Conservation (phyloP, 2,329 filamentous ascomycete species). For the Diaporthe amygdali region DNA sequence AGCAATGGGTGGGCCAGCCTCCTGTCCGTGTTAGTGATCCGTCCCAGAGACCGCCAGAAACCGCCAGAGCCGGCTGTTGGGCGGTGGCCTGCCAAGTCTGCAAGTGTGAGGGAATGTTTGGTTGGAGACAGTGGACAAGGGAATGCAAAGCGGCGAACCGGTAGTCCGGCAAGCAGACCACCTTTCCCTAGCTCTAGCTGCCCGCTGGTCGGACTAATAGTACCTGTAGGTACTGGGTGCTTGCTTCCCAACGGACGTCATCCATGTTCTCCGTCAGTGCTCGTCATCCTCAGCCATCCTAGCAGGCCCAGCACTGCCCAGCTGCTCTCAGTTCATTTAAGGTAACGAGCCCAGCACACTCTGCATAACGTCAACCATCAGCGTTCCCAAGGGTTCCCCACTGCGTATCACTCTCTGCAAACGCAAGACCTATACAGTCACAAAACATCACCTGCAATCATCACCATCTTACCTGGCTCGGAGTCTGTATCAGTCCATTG, state of each 20-base stretch:
- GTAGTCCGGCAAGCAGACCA: constrained; percentile 8
- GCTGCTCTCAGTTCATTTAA: not conserved
- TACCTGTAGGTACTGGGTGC: too few relatives aligned
- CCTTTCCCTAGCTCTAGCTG: too few relatives aligned
- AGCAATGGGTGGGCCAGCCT: not conserved
- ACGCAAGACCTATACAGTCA: not conserved
- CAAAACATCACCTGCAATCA: not conserved
- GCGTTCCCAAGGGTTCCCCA: not conserved
- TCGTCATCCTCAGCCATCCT: not conserved
- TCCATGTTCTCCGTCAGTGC: constrained; percentile 8
- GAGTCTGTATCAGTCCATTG: not conserved
- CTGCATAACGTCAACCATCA: not conserved
- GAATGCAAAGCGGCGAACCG: not conserved
- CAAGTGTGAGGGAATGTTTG: not conserved
- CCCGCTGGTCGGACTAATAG: too few relatives aligned
- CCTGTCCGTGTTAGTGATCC: not conserved
- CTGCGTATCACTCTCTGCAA: not conserved
- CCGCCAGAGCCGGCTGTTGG: not conserved
- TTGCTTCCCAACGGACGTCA: not conserved
- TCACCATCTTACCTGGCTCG: not conserved
- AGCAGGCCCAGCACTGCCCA: not conserved
- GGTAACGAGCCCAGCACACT: not conserved
- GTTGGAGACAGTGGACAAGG: not conserved
- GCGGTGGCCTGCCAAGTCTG: not conserved
- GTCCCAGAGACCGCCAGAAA: not conserved